phyloP scores from a whole-genome alignment of 106 monocot species.

The Platanthera guangdongensis region DNA sequence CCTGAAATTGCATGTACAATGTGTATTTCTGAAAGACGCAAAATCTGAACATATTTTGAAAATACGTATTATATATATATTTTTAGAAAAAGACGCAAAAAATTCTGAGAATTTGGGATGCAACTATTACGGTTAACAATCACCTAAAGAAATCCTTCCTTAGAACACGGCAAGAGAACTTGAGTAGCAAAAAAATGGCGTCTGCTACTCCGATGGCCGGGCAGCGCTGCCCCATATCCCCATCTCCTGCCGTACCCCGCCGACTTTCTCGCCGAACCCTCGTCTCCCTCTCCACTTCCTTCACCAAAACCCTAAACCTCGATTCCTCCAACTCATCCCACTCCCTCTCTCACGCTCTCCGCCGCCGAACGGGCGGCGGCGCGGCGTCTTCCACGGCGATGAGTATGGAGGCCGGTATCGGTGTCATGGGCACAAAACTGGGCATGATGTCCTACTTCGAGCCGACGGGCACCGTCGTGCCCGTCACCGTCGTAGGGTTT shows the following conservation, averaged over 20 bases:
- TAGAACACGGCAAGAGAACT: neutral
- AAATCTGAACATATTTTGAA: too few relatives aligned
- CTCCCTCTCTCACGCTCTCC: slow-evolving; percentile 11
- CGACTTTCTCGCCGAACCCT: neutral
- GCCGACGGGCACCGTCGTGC: slow-evolving; percentile 67
- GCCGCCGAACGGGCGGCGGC: neutral
- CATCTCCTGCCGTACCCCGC: neutral
- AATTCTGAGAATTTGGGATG: too few relatives aligned
- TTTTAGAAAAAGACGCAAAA: too few relatives aligned
- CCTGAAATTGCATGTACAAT: too few relatives aligned
- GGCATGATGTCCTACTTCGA: slow-evolving; percentile 98
- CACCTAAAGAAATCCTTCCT: neutral
- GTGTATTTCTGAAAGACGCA: too few relatives aligned
- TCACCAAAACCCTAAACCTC: neutral
- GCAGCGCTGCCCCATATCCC: neutral
- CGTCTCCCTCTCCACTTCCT: slow-evolving; percentile 1
- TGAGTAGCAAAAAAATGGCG: neutral
- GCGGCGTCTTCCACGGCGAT: slow-evolving; percentile 12
- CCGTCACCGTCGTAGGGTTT: slow-evolving; percentile 91
- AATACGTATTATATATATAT: too few relatives aligned
- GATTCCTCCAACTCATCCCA: neutral
- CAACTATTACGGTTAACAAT: too few relatives aligned
- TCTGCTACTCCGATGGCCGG: neutral
- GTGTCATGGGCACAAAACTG: slow-evolving; percentile 94
- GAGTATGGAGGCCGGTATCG: slow-evolving; percentile 80